Conservation (phyloP, 352 stramenopile species). For the Globisporangium paroecandrum region DNA sequence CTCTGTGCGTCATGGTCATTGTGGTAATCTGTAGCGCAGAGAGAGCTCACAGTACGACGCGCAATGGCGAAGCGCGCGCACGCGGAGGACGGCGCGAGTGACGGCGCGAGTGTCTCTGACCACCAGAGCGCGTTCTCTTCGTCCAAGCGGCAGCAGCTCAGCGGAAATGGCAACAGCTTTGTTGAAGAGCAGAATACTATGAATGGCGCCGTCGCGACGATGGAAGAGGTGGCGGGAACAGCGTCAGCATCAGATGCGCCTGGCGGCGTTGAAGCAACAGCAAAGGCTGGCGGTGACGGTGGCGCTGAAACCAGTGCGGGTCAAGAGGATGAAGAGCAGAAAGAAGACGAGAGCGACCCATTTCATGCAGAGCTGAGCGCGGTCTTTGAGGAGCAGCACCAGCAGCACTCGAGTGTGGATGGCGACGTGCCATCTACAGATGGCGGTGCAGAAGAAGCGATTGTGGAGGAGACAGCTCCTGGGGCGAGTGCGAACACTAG, state of each 20-base stretch:
- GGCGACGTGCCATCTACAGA: not conserved
- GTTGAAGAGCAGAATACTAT: not conserved
- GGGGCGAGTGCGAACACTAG: not conserved
- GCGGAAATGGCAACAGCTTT: not conserved
- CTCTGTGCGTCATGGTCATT: not conserved
- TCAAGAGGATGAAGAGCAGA: not conserved
- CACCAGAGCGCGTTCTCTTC: not conserved
- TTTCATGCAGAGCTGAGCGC: not conserved
- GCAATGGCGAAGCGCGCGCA: not conserved
- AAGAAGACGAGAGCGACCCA: not conserved
- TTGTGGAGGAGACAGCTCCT: not conserved
- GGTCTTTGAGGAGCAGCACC: not conserved
- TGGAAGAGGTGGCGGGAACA: not conserved
- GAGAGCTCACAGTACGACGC: too few relatives aligned
- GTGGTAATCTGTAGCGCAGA: not conserved
- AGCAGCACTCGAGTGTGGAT: not conserved
- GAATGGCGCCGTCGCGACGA: not conserved
- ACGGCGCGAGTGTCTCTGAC: not conserved
- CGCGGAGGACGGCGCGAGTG: not conserved
- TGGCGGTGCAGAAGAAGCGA: not conserved
- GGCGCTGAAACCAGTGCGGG: not conserved
- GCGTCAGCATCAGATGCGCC: not conserved
- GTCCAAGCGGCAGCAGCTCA: constrained; percentile 2
- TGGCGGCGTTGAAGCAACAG: not conserved
- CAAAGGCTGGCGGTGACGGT: not conserved